These are phyloP conservation scores for Yarrowia yakushimensis DNA, from an alignment of 805 yeast species.

Conservation along the genomic window DNA sequence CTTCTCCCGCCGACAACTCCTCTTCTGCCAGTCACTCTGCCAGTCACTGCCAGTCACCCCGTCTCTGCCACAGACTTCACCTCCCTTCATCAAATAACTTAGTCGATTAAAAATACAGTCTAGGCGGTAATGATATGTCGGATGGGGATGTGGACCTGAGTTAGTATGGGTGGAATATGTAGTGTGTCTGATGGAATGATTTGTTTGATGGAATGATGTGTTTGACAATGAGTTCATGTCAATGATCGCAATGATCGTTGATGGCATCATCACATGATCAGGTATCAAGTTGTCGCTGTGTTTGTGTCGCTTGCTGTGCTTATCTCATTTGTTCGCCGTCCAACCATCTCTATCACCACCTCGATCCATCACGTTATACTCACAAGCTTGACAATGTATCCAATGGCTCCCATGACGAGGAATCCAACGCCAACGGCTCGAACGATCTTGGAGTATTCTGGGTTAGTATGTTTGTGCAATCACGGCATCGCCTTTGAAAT, in stretches of 20 bases:
- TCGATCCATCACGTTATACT: conserved; percentile 36
- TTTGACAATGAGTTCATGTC: too few species aligned
- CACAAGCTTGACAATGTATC: conserved; percentile 83
- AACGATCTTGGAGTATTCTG: conserved; percentile 80
- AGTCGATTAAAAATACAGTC: conserved; percentile 17
- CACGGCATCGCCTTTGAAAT: too few species aligned
- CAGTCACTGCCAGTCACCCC: too few species aligned
- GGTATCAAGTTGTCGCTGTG: too few species aligned
- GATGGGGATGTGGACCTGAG: conserved; percentile 78
- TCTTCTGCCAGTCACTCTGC: background rate
- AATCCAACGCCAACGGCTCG: conserved; percentile 97
- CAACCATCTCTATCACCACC: too few species aligned
- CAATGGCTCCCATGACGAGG: conserved; percentile 96
- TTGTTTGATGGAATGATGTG: too few species aligned
- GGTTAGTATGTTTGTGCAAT: conserved; percentile 5
- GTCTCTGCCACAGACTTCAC: background rate
- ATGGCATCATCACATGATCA: too few species aligned
- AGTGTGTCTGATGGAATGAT: too few species aligned
- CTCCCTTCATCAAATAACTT: conserved; percentile 9
- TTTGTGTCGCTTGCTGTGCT: too few species aligned
- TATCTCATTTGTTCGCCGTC: too few species aligned
- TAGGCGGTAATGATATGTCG: conserved; percentile 85
- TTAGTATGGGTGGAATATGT: background rate
- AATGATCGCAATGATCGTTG: too few species aligned
- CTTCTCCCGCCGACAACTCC: too few species aligned